Conservation (phyloP, 2,329 filamentous ascomycete species). For the Xylaria multiplex region DNA sequence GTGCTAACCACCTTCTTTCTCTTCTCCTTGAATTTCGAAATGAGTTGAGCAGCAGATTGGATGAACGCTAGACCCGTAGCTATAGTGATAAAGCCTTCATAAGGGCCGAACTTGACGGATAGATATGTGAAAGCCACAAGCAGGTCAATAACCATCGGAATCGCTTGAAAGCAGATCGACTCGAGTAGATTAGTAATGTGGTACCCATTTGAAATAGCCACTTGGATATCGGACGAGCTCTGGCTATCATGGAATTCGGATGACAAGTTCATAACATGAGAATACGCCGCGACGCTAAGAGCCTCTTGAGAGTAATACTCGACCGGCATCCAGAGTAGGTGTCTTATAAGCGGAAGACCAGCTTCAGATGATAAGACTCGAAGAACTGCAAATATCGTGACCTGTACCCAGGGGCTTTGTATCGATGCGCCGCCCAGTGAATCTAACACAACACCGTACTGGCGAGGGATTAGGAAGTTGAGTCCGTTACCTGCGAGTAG, state of each 20-base stretch:
- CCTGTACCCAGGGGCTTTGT: slow-evolving; percentile 62
- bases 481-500: slow-evolving; percentile 76
- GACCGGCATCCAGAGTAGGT: slow-evolving; percentile 68
- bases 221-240: slow-evolving; percentile 67
- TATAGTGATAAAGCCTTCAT: slow-evolving; percentile 70
- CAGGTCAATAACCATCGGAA: slow-evolving; percentile 70
- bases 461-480: slow-evolving; percentile 81
- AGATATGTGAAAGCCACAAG: slow-evolving; percentile 68
- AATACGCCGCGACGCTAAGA: slow-evolving; percentile 65
- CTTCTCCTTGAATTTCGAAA: slow-evolving; percentile 60
- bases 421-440: slow-evolving; percentile 64
- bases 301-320: slow-evolving; percentile 66
- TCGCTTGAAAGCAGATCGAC: slow-evolving; percentile 65
- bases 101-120: slow-evolving; percentile 66
- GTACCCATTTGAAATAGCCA: slow-evolving; percentile 65
- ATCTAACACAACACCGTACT: slow-evolving; percentile 82
- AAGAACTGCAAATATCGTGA: slow-evolving; percentile 61
- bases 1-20: slow-evolving; percentile 63
- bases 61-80: slow-evolving; percentile 67
- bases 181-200: slow-evolving; percentile 67
- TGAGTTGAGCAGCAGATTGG: slow-evolving; percentile 63
- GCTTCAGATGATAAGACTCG: slow-evolving; percentile 65
- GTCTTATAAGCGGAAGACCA: slow-evolving; percentile 63
- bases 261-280: slow-evolving; percentile 68
- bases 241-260: slow-evolving; percentile 71